A percentile compares a stretch with the other conserved stretches of the same genome.
Evolutionary conservation across 768 basidiomycete species (phyloP).

Genomic region (Cystofilobasidium bisporidii): DNA sequence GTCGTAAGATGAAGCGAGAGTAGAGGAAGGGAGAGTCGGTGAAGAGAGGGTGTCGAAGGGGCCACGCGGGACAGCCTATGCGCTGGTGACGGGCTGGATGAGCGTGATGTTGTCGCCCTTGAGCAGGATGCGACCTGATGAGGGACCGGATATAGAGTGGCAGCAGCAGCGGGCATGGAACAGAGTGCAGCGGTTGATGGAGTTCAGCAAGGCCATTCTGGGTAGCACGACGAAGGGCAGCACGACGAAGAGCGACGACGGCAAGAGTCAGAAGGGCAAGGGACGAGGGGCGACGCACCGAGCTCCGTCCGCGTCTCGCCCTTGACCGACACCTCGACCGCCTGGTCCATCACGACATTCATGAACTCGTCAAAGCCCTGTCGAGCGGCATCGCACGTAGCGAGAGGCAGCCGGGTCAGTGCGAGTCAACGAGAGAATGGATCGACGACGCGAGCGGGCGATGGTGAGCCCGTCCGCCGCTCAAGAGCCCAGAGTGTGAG

Average conservation of each 20-base stretch:
- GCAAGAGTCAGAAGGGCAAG: background rate
- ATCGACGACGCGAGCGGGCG: background rate
- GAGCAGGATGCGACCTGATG: constrained; percentile 87
- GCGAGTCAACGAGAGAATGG: background rate
- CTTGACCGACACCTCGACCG: constrained; percentile 64
- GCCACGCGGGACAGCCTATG: background rate
- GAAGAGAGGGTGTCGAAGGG: background rate
- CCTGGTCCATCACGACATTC: constrained; percentile 93
- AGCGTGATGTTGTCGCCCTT: constrained; percentile 96
- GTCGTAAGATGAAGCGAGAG: no score
- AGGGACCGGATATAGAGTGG: no score
- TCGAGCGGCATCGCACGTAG: background rate
- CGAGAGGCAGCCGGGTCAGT: background rate
- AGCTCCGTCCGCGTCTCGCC: constrained; percentile 55
- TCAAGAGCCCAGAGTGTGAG: constrained; percentile 28
- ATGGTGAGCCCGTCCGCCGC: background rate
- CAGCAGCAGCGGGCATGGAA: no score
- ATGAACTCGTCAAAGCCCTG: constrained; percentile 99
- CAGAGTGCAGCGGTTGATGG: no score
- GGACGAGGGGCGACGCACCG: constrained; percentile 48
- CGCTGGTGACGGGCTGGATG: constrained; percentile 23
- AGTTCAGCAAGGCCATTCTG: no score
- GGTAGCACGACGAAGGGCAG: constrained; percentile 1
- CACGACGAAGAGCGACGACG: background rate
- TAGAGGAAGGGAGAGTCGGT: no score